A percentile compares a stretch with the other conserved stretches of the same genome.
These are phyloP conservation scores for Hippophae tibetana DNA, from an alignment of 306 rosid species.

Conservation along the genomic window DNA sequence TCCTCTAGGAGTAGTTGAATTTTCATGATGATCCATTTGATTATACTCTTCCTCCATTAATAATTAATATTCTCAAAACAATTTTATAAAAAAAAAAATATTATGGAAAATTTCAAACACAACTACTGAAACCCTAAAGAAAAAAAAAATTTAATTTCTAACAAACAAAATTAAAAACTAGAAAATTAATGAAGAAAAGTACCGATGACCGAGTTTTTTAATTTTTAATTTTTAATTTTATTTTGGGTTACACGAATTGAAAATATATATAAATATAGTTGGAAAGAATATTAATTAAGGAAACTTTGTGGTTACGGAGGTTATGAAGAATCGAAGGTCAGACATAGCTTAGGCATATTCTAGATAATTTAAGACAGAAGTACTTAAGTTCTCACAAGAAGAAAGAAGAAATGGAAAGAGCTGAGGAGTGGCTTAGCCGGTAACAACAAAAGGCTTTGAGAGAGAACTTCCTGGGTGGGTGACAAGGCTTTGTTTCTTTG, in stretches of 20 bases:
- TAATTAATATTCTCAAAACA: not conserved
- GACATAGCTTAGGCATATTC: not conserved
- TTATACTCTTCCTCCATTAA: slow-evolving; percentile 52
- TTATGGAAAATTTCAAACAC: not conserved
- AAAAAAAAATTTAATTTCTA: not conserved
- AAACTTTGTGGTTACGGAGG: no score
- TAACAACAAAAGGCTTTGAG: slow-evolving; percentile 33
- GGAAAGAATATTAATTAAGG: not conserved
- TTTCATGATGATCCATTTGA: slow-evolving; percentile 39
- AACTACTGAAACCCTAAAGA: slow-evolving; percentile 21
- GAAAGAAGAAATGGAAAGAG: slow-evolving; percentile 11
- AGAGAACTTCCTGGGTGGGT: slow-evolving; percentile 22
- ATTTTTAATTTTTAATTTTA: no score
- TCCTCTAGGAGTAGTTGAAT: slow-evolving; percentile 38
- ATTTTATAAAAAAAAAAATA: not conserved
- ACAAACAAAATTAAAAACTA: slow-evolving; percentile 17
- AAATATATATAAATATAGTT: not conserved
- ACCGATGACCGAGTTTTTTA: not conserved
- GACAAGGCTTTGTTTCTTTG: slow-evolving; percentile 48
- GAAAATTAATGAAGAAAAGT: not conserved
- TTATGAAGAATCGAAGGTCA: no score
- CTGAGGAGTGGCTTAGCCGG: slow-evolving; percentile 18
- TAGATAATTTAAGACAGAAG: not conserved
- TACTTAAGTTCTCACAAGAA: not conserved
- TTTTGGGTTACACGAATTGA: not conserved